phyloP scores from a whole-genome alignment of 371 early-diverging fungal species.

The Mucor lusitanicus region DNA sequence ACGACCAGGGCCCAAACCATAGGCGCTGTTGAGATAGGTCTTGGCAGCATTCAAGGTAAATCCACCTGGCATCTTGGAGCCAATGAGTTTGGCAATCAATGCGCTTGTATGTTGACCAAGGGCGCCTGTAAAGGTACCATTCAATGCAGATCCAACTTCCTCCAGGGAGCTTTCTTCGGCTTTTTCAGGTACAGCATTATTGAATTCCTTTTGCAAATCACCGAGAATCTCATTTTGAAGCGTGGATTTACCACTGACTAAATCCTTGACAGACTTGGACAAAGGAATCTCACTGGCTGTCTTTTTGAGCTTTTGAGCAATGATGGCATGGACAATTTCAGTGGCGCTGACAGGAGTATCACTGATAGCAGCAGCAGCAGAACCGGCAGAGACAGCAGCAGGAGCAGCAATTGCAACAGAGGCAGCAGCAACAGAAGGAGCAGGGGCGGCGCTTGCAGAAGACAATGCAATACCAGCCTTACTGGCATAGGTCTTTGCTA shows the following conservation, averaged over 20 bases:
- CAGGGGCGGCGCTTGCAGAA: constrained; percentile 55
- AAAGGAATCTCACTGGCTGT: constrained; percentile 72
- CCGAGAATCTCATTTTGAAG: constrained; percentile 96
- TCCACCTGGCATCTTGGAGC: constrained; percentile 94
- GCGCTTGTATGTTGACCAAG: constrained; percentile 87
- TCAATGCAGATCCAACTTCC: constrained; percentile 78
- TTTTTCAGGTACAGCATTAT: constrained; percentile 84
- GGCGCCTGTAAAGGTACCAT: constrained; percentile 61
- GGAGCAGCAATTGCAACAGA: constrained; percentile 41
- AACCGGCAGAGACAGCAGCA: constrained; percentile 51
- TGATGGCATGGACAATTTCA: constrained; percentile 78
- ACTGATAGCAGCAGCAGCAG: constrained; percentile 29
- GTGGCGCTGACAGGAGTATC: constrained; percentile 81
- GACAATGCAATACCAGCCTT: constrained; percentile 75
- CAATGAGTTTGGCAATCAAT: constrained; percentile 82
- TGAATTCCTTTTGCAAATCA: constrained; percentile 94
- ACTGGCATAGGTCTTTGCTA: constrained; percentile 77
- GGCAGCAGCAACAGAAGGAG: constrained; percentile 53
- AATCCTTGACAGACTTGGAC: constrained; percentile 86
- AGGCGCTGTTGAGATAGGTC: constrained; percentile 65
- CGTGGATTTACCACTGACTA: constrained; percentile 94
- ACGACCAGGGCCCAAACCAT: constrained; percentile 86
- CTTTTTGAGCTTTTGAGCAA: constrained; percentile 94
- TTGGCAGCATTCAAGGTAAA: constrained; percentile 83
- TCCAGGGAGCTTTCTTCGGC: constrained; percentile 88